Evolutionary conservation across 257 asterid species (phyloP), one percentile per base, ranked within the genome.

Genomic region (Echites panduratus): DNA sequence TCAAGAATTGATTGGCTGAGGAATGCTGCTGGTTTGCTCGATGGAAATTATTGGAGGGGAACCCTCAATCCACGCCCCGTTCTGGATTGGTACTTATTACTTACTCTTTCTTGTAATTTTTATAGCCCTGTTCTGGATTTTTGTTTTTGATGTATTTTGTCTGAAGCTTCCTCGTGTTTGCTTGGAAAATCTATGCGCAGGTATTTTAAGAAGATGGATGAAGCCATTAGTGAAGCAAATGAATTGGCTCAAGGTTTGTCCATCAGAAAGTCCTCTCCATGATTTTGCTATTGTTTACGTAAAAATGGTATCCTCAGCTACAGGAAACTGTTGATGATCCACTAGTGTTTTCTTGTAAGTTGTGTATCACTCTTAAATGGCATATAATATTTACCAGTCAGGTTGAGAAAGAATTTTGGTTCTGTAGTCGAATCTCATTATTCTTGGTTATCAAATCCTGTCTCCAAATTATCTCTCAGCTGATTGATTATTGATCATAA

Each of bases 1-100:
- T 91, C 98, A 41, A 87, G 98, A 77, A 75, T 87, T 57, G 98
- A 93, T 83, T 91, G 96, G 98, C 83, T 93, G 78, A 86, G 98
- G 79, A 93, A 93, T 82, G 97, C 97, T 65, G 94, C 97, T 75
- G 98, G 97, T 6, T 85, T 93, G 85, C 71, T 88, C 32, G 97
- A 93, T 77, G 78, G 90, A 0, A 91, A 89, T 83, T 93, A 93
- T 61, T 91, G 97, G 98, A 80, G 88, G 56, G 98, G 96, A 81
- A 89, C 94, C 24, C 96, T 91, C 59, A 86, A 76, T 17, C 98
- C 98, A 68, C 90, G 97, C 10, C 98, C 98, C 0, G 96, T 93
- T 82, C 96, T 93, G 53, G 92, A 93, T 79, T 93, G 98, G 98
- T 93, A 72, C n/a, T n/a, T n/a, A n/a, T 8, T 38, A 19, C 27